A percentile compares a stretch with the other conserved stretches of the same genome.
These are phyloP conservation scores for Suaeda aralocaspica DNA, from an alignment of 148 eudicot genomes.

Conservation along the genomic window DNA sequence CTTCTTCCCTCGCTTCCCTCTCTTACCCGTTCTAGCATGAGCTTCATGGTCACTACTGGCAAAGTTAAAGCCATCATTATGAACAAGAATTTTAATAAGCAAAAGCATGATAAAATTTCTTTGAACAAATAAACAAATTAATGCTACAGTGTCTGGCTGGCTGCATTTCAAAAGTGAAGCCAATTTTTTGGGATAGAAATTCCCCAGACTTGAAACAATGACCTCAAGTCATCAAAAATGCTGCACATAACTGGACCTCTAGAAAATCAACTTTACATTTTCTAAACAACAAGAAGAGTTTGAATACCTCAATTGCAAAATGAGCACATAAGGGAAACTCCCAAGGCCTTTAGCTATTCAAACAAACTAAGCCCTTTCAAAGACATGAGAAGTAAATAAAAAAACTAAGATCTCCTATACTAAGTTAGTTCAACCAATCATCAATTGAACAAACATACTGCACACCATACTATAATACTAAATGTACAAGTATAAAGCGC, in stretches of 20 bases:
- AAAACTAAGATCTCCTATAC: neutral
- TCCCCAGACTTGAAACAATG: neutral
- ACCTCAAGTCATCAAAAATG: neutral
- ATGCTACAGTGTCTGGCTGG: neutral
- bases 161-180: neutral
- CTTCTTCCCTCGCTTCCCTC: slow-evolving; percentile 64
- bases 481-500: slow-evolving; percentile 20
- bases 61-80: neutral
- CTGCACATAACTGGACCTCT: neutral
- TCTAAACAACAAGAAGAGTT: neutral
- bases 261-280: neutral
- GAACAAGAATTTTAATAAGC: neutral
- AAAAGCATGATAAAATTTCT: neutral
- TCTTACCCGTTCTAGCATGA: slow-evolving; percentile 45
- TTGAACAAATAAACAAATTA: neutral
- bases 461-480: neutral
- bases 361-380: neutral
- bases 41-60: slow-evolving; percentile 44
- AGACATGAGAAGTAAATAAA: neutral
- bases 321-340: neutral
- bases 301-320: neutral
- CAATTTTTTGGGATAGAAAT: neutral
- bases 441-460: neutral
- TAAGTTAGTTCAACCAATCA: neutral
- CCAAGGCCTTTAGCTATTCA: neutral